Base-by-base conservation (phyloP, 2,329 filamentous ascomycete genomes). In the Sporothrix brasiliensis region DNA sequence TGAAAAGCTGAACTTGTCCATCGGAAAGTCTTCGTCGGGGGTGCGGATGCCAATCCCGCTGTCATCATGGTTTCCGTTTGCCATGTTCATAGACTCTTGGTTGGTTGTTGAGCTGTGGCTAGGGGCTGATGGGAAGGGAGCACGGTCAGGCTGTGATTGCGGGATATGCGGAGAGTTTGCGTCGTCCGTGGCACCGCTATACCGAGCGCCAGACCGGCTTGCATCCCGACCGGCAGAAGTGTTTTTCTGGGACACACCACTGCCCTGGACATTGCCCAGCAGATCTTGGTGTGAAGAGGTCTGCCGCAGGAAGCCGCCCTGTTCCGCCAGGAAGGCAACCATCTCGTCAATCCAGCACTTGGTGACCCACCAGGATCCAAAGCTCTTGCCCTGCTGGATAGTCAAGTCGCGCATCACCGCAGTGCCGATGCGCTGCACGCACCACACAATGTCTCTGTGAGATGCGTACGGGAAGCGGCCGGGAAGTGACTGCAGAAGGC, bases 291-390 rank as follows among this genome's bases (percentile, higher is more conserved):
- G 79, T 4, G 79, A 80, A 9, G 80, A 80, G 73, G 82, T 86
- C 71, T 85, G 85, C 74, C 85, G 84, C 83, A 97, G 89, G 77
- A 97, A 97, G 0, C 94, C 94, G 67, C 94, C 94, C 75, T 94
- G 90, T 76, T 96, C 93, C 0, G 92, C 93, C 74, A 97, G 84
- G 86, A 96, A 97, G 70, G 91, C 86, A 66, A 93, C 88, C 92
- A 97, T 96, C 81, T 98, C 94, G 77, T 97, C 94, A 68, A 97
- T 87, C 85, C 94, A 98, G 71, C 94, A 94, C 79, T 97, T 97
- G 3, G 93, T 93, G 71, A 97, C 92, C 92, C 92, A 95, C 93
- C 93, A 96, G 6, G 91, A 90, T n/a, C 92, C 91, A 77, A 94
- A 96, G 76, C 91, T 94, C 77, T 90, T 88, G 21, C 91, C 91